These are phyloP conservation scores for Hypomontagnella monticulosa DNA, from an alignment of 495 filamentous ascomycete genomes.

Conservation along the genomic window DNA sequence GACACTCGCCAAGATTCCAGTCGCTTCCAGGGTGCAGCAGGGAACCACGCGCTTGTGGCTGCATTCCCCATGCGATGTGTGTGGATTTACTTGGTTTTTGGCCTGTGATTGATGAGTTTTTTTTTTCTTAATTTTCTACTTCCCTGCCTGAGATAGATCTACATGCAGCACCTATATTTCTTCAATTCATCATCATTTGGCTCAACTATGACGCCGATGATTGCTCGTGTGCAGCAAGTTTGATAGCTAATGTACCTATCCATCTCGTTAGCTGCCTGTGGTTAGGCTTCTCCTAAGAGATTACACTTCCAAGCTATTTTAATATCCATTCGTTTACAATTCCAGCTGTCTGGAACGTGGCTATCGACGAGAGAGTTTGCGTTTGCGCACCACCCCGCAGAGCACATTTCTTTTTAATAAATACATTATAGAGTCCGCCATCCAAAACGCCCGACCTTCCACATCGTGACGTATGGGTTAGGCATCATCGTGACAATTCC, in stretches of 20 bases:
- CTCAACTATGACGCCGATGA: constrained; percentile 29
- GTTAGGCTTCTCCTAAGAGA: neutral
- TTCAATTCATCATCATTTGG: constrained; percentile 31
- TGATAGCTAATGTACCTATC: too few species aligned
- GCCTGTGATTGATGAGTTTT: constrained; percentile 36
- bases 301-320: neutral
- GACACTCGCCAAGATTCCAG: constrained; percentile 32
- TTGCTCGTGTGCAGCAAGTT: constrained; percentile 17
- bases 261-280: neutral
- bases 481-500: constrained; percentile 11
- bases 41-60: constrained; percentile 34
- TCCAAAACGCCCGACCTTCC: neutral
- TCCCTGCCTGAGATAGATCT: constrained; percentile 25
- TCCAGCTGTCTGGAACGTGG: constrained; percentile 20
- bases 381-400: constrained; percentile 12
- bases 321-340: constrained; percentile 23
- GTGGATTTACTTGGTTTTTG: constrained; percentile 18
- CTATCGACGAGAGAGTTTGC: constrained; percentile 13
- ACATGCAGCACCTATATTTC: constrained; percentile 7
- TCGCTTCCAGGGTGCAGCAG: constrained; percentile 11
- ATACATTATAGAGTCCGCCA: neutral
- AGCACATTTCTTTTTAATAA: neutral
- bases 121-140: constrained; percentile 10
- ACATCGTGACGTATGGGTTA: constrained; percentile 15
- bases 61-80: constrained; percentile 19